Base-by-base conservation (phyloP, 768 basidiomycete species). In the Plicaturopsis crispa region DNA sequence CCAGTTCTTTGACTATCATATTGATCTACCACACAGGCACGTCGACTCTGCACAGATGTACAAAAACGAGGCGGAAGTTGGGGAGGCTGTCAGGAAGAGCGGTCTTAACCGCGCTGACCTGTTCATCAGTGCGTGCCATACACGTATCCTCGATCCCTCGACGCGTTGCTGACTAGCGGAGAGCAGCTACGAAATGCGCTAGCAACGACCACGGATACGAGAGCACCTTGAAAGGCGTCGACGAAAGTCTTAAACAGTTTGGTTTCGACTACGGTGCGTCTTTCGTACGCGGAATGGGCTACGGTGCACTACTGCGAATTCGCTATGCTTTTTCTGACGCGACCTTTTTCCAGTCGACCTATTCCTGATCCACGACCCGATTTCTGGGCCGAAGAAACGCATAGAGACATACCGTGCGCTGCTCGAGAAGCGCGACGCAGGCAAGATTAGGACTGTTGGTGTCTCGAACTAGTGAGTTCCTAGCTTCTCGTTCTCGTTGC, bases 391-490 rank as follows among this genome's bases (percentile, higher is more conserved):
- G 14, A 68, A 76, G 42, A 65, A 63, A 20, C 79, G 88, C 14
- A 61, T 89, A n/a, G 72, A 65, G 16, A 80, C 84, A 0, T 90
- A 82, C 62, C 75, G 67, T 35, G 84, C 82, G 5, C 64, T 91
- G 10, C 55, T 78, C 4, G 76, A 80, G 24, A 71, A 73, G n/a
- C 72, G 72, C 45, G 51, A 62, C 20, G 70, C 60, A 3, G 85
- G 87, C 3, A 84, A 84, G 48, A 70, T 88, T 35, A 69, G 72
- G 44, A 67, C 69, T 4, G 73, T 86, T n/a, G 87, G 87, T 2
- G 87, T 90, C 5, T 88, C 84, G 1, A 91, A 91, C 59, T 91
- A 78, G 84, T 86, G 48, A 33, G 81, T 53, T 14, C 26, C 26
- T 14, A n/a, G n/a, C n/a, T n/a, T n/a, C n/a, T n/a, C n/a, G n/a